Conservation (phyloP, 2,329 filamentous ascomycete genomes). For the Onygenales sp. region DNA sequence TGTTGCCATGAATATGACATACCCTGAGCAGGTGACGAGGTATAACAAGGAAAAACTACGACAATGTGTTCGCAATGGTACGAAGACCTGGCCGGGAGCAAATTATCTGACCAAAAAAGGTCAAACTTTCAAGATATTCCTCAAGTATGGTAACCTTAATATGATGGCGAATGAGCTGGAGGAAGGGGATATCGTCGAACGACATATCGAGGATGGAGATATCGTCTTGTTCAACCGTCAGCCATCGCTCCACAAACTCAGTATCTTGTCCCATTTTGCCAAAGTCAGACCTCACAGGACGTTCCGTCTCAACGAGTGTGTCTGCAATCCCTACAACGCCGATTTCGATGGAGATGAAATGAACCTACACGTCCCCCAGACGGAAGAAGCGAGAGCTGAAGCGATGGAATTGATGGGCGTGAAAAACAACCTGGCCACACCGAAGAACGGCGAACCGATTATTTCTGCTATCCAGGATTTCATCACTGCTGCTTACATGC, state of each 20-base stretch:
- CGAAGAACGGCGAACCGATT: conserved; percentile 95
- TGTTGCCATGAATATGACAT: conserved; percentile 94
- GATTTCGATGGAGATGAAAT: conserved; percentile 99
- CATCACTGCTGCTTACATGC: conserved; percentile 85
- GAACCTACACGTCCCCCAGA: conserved; percentile 97
- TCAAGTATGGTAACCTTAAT: conserved; percentile 66
- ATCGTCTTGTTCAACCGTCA: conserved; percentile 97
- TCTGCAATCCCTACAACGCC: conserved; percentile 95
- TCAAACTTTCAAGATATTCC: conserved; percentile 59
- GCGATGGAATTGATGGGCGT: conserved; percentile 96
- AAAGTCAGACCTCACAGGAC: conserved; percentile 93
- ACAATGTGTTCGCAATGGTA: conserved; percentile 64
- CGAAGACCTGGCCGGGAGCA: conserved; percentile 74
- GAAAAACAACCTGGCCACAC: conserved; percentile 89
- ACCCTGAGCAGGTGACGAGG: conserved; percentile 76
- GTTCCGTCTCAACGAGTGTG: conserved; percentile 94
- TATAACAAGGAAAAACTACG: conserved; percentile 79
- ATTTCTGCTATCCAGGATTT: conserved; percentile 99
- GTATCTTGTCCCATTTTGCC: conserved; percentile 91
- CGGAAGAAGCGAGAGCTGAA: conserved; percentile 90
- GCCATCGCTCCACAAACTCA: conserved; percentile 94
- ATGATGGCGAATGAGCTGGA: conserved; percentile 63
- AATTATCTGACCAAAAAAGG: conserved; percentile 69
- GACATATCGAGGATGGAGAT: conserved; percentile 90
- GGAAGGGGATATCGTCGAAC: conserved; percentile 82